These are phyloP conservation scores for Trypanosoma vivax DNA, from an alignment of 208 protist species.

Conservation along the genomic window DNA sequence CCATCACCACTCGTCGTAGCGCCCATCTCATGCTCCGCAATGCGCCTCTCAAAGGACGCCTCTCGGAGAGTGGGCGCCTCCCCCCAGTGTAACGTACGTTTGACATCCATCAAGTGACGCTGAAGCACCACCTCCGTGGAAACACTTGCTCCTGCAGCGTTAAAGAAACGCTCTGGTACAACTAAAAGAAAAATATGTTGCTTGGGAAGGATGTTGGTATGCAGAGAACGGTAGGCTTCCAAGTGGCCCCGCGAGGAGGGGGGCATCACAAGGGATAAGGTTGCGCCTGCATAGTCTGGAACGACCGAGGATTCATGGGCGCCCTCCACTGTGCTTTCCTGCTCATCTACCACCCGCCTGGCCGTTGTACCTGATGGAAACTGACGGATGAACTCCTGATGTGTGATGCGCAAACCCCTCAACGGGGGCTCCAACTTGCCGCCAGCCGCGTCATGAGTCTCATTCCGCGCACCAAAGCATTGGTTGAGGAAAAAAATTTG, in stretches of 20 bases:
- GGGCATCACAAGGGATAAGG: not conserved
- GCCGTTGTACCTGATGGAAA: no score
- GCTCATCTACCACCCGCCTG: no score
- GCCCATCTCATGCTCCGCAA: not conserved
- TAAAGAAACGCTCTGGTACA: conserved; percentile 4
- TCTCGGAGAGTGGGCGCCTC: not conserved
- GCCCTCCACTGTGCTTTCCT: no score
- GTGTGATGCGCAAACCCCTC: not conserved
- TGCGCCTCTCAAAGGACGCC: not conserved
- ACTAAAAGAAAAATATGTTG: conserved; percentile 7
- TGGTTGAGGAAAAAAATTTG: conserved; percentile 7
- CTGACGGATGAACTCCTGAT: not conserved
- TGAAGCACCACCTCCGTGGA: conserved; percentile 8
- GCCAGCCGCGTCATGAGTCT: no score
- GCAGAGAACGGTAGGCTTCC: conserved; percentile 4
- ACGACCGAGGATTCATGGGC: no score
- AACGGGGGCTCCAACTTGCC: not conserved
- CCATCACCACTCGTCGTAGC: not conserved
- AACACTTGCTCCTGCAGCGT: not conserved
- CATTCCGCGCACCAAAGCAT: conserved; percentile 1
- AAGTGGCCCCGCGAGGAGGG: conserved; percentile 1
- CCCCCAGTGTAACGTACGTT: conserved; percentile 8
- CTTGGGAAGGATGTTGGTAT: not conserved
- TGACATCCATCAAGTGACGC: conserved; percentile 4
- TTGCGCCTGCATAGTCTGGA: not conserved